Base-by-base conservation (phyloP, 2,329 filamentous ascomycete species). In the Herpotrichia juniperi region DNA sequence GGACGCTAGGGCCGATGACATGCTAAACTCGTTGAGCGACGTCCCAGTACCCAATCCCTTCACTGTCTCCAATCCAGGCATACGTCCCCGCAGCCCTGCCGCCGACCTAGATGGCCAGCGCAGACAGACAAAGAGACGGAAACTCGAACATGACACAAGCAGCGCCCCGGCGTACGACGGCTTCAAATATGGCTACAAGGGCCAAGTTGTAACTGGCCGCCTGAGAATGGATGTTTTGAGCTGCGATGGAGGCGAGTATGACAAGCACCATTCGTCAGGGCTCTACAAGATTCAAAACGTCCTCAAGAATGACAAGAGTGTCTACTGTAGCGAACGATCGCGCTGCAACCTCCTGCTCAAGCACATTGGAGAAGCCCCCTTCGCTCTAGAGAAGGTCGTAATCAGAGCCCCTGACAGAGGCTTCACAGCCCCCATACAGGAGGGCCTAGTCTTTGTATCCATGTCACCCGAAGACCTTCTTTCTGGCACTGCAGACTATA, bases 281-380 rank as follows among this genome's bases (percentile, higher is more conserved):
- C 75, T 74, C 25, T 72, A 74, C 57, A 58, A 61, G 16, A 63
- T 73, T 11, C 90, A 93, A 61, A 96, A 96, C 69, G 87, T 97
- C 24, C 80, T 97, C 56, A 86, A 84, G 61, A 87, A 93, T 69
- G 91, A 97, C 73, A 81, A 81, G 51, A 90, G 88, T 10, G 91
- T 96, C 2, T 97, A 97, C 69, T 96, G 92, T 74, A 96, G 92
- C 31, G 90, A 93, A 70, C 87, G 86, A n/a, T 89, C 89, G 55
- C 84, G 87, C 51, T 97, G 92, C 77, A 96, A 96, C 67, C 85
- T 97, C 62, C 81, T 97, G 11, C 75, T 97, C 50, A 85, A 86
- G 52, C 93, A 97, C 70, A 86, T 89, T 59, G 91, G 90, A 39
- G 86, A 86, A 31, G 88, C 89, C 1, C 85, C 89, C 0, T 97